Evolutionary conservation across 2,329 filamentous ascomycete genomes (phyloP), one percentile per base, ranked within the genome.

Genomic region (Calonectria montana): DNA sequence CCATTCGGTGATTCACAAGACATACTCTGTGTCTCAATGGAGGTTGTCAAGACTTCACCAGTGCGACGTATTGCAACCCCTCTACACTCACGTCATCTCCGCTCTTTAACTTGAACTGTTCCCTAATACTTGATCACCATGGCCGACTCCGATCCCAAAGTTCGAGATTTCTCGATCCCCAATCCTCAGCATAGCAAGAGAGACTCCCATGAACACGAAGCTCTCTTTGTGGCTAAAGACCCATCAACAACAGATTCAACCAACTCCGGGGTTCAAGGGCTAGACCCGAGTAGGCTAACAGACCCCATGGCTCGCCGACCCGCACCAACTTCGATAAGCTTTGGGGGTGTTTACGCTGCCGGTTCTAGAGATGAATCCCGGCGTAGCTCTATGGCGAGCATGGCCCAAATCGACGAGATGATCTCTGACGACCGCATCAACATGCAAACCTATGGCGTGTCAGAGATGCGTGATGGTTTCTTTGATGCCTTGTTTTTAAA

Each of bases 401-500:
- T 83, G 55, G 74, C 78, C 25, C 82, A 81, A 65, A 81, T 84
- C 61, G 78, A 81, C 45, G 74, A 82, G 66, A 80, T 84, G 21
- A 77, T 83, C 21, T 79, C 79, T 2, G 79, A 82, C 39, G 77
- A 81, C 23, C 81, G 82, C 50, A 77, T 84, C 13, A 81, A 82
- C 35, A 80, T 80, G 37, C 81, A 85, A 43, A 84, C 84, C 2
- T 87, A 86, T 73, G 86, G 85, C 29, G 79, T 87, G 31, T 77
- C 78, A 7, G 86, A 88, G 76, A 74, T 83, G 21, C 81, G 86
- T 37, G 86, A 87, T 73, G 84, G 85, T 65, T 87, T 87, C 77
- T 88, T 88, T 65, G 86, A 88, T 71, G 86, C 85, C 37, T 73
- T 84, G 43, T 90, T 88, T 71, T 76, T 86, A n/a, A 85, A 85